Evolutionary conservation across 805 yeast species (phyloP).

Genomic region (Spathaspora passalidarum): DNA sequence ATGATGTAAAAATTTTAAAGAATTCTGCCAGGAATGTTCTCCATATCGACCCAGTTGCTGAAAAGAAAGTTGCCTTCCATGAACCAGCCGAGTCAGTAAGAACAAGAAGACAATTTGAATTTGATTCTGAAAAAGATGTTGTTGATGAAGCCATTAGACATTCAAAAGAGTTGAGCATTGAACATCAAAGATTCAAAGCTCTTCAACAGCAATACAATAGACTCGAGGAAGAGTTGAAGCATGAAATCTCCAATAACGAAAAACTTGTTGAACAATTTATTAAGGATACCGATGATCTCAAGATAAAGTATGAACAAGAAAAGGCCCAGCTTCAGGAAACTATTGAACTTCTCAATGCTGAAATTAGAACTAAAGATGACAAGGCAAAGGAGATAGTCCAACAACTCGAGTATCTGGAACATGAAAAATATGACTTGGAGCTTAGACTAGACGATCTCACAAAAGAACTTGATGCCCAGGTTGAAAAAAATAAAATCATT

Average conservation of each 20-base stretch:
- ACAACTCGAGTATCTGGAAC: slow-evolving; percentile 4
- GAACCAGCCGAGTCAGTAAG: background rate
- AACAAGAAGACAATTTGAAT: background rate
- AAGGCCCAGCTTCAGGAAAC: slow-evolving; percentile 6
- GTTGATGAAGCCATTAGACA: slow-evolving; percentile 13
- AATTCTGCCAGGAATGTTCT: slow-evolving; percentile 15
- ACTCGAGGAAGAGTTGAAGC: background rate
- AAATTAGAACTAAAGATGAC: background rate
- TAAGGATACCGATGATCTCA: background rate
- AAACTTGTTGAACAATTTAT: background rate
- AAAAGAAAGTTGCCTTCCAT: slow-evolving; percentile 15
- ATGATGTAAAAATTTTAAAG: slow-evolving; percentile 13
- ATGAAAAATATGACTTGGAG: slow-evolving; percentile 4
- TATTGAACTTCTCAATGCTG: background rate
- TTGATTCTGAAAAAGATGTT: slow-evolving; percentile 12
- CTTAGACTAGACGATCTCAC: slow-evolving; percentile 6
- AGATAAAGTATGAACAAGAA: slow-evolving; percentile 4
- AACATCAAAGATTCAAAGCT: background rate
- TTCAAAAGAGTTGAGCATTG: background rate
- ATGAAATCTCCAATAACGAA: background rate
- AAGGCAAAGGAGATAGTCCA: slow-evolving; percentile 8
- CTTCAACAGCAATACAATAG: background rate
- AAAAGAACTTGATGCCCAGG: slow-evolving; percentile 9
- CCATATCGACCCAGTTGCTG: slow-evolving; percentile 7
- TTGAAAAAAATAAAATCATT: slow-evolving; percentile 3